phyloP scores from a whole-genome alignment of 1,284 basidiomycete species.

The Ceratobasidium sp. region DNA sequence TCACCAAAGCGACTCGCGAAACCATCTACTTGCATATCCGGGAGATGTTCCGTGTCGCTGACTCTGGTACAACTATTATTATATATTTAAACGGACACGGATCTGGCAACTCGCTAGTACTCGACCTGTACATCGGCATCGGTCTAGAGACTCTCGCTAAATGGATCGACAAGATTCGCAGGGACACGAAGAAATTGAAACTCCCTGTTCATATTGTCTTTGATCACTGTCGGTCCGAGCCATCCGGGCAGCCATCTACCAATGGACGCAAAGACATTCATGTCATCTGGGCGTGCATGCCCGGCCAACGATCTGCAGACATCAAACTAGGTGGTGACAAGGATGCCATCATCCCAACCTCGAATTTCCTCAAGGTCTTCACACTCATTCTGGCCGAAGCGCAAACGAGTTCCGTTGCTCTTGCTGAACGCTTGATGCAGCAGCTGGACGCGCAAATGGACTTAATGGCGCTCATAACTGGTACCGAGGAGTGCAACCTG shows the following conservation, averaged over 20 bases:
- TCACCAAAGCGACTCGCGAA: too few species aligned
- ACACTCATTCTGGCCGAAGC: not conserved
- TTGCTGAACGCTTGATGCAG: not conserved
- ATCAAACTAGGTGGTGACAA: not conserved
- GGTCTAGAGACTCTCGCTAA: not conserved
- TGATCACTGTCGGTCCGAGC: constrained; percentile 19
- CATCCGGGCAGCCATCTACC: not conserved
- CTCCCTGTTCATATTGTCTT: constrained; percentile 12
- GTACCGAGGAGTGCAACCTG: too few species aligned
- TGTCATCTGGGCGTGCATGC: constrained; percentile 13
- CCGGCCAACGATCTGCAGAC: not conserved
- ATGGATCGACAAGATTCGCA: not conserved
- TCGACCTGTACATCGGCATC: not conserved
- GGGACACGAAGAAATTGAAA: not conserved
- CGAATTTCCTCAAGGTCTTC: not conserved
- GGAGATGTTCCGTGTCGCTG: not conserved
- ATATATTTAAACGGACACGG: constrained; percentile 25
- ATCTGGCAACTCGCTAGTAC: constrained; percentile 4
- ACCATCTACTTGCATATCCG: not conserved
- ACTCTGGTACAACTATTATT: not conserved
- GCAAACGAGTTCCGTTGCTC: not conserved
- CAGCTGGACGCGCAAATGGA: too few species aligned
- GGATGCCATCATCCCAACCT: not conserved
- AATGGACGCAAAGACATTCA: not conserved
- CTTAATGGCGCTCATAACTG: not conserved